Percentiles rank a stretch among this genome's conserved stretches.
phyloP scores from a whole-genome alignment of 805 yeast genomes.

The Nakazawaea peltata region DNA sequence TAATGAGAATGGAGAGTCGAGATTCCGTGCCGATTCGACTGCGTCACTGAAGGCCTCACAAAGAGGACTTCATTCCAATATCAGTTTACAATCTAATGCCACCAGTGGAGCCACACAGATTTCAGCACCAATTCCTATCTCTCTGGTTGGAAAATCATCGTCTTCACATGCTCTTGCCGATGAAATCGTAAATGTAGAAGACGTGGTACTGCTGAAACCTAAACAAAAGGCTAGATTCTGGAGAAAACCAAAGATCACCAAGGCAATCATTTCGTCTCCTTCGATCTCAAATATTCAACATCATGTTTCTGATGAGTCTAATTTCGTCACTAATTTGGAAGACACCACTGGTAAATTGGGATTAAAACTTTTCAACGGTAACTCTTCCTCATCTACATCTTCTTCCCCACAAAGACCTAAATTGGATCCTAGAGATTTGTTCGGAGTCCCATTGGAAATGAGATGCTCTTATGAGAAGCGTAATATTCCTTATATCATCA shows the following conservation, averaged over 20 bases:
- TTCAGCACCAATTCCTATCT: constrained; percentile 7
- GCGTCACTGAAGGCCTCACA: neutral
- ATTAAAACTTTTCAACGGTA: constrained; percentile 13
- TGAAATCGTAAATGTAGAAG: constrained; percentile 9
- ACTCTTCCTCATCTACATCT: constrained; percentile 14
- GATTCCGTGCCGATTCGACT: neutral
- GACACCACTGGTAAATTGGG: neutral
- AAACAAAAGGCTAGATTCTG: constrained; percentile 23
- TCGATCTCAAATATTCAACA: constrained; percentile 4
- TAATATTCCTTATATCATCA: constrained; percentile 61
- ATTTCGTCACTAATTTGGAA: constrained; percentile 5
- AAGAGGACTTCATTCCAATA: neutral
- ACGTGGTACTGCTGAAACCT: constrained; percentile 12
- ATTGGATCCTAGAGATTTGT: constrained; percentile 16
- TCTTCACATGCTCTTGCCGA: constrained; percentile 1
- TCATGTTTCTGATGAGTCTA: neutral
- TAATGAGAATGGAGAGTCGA: constrained; percentile 3
- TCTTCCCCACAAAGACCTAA: constrained; percentile 10
- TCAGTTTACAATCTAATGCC: constrained; percentile 1
- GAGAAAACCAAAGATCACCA: constrained; percentile 14
- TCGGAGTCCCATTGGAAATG: constrained; percentile 50
- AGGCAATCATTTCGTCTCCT: constrained; percentile 9
- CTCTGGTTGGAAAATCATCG: neutral
- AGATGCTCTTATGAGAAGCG: constrained; percentile 57
- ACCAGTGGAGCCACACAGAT: constrained; percentile 8